Evolutionary conservation across 2,329 filamentous ascomycete species (phyloP).

Genomic region (Xylariaceae sp.): DNA sequence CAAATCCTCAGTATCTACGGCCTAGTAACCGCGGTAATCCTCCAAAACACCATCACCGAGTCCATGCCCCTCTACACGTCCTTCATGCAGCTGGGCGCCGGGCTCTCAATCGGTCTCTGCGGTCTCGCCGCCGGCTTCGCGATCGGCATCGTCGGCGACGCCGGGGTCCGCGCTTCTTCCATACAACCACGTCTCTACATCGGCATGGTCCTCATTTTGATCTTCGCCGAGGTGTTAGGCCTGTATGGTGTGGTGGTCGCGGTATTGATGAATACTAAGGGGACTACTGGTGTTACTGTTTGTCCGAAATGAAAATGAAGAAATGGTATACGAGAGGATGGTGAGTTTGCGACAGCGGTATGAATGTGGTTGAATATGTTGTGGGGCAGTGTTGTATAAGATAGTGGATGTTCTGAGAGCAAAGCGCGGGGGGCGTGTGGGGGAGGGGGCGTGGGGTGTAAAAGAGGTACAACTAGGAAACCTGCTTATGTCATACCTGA

Average conservation of each 20-base stretch:
- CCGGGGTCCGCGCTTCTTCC: constrained; percentile 43
- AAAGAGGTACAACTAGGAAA: no score
- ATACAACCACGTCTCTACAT: constrained; percentile 45
- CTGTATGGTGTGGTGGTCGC: constrained; percentile 36
- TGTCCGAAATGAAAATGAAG: constrained; percentile 35
- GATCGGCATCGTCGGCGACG: constrained; percentile 45
- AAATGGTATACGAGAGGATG: no score
- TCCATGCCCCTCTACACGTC: constrained; percentile 41
- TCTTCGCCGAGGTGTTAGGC: constrained; percentile 44
- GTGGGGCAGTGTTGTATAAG: no score
- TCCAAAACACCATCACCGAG: constrained; percentile 37
- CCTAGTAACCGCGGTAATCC: constrained; percentile 42
- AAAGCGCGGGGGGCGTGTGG: no score
- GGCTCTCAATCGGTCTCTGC: constrained; percentile 41
- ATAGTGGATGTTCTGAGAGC: no score
- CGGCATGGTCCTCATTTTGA: constrained; percentile 46
- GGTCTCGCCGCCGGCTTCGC: constrained; percentile 44
- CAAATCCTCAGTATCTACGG: constrained; percentile 47
- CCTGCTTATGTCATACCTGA: no score
- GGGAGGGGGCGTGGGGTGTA: no score
- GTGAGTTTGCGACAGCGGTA: no score
- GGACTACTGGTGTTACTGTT: constrained; percentile 35
- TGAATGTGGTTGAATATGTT: no score
- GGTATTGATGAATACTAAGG: constrained; percentile 46
- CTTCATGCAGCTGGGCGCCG: constrained; percentile 42